Evolutionary conservation across 1,139 yeast genomes (phyloP), one percentile per base, ranked within the genome.

Genomic region (Pichia sp.): DNA sequence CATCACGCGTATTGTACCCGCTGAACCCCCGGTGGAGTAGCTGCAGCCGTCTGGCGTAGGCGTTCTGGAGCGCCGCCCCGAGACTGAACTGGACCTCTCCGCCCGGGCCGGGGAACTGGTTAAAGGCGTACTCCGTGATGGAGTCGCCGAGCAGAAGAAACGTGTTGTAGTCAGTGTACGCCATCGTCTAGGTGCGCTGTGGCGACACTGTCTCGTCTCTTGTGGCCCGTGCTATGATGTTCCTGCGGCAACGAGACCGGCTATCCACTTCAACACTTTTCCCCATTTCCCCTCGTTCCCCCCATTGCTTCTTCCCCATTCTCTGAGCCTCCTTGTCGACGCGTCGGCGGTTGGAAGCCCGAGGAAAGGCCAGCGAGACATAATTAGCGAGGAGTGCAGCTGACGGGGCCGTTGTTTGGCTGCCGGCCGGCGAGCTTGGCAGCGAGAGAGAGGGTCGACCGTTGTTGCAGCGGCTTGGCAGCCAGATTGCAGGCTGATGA

Each of bases 121-220:
- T 69, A 64, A 68, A 79, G 34, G 81, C 69, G 58, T 67, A 78
- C 63, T 85, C 82, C 1, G 89, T 85, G 58, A 85, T 80, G 2
- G 90, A 85, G 67, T 85, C 90, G 1, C 92, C 90, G 67, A 85
- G 83, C 56, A 85, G 69, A 5, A 85, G 63, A 56, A 84, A 75
- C 59, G 80, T 82, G 55, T 74, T 57, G 36, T 54, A 54, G 43
- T 65, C 59, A 1, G 55, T 54, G 26, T 57, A 56, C 1, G 52
- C 53, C 60, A 55, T 57, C 16, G 8, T 40, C 43, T 40, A 3
- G 23, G 23, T 19, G 23, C 23, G 23, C 23, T 3, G 23, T 19
- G 23, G 23, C 2, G 23, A 3, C 23, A 19, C 23, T 19, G 23
- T 19, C 23, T 19, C 3, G 23, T 19, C 23, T 19, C 23, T 19